These are phyloP conservation scores for Pachysandra terminalis DNA, from an alignment of 164 flowering plant genomes.

Conservation along the genomic window DNA sequence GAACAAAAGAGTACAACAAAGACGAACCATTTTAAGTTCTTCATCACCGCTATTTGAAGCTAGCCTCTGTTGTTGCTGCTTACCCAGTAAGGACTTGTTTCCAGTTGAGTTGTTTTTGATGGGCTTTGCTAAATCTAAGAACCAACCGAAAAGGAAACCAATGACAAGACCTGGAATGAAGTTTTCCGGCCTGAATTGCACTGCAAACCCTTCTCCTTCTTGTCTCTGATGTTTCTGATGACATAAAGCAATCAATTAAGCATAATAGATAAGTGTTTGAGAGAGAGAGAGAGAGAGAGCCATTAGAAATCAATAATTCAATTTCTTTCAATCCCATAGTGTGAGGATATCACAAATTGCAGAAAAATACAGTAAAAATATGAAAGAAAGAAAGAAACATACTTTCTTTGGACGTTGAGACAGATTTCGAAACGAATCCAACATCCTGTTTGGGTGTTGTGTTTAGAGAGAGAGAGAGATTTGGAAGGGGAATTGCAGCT, in stretches of 20 bases:
- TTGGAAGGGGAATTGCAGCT: neutral
- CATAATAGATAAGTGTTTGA: too few species aligned
- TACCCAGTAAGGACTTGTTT: constrained; percentile 17
- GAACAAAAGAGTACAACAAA: neutral
- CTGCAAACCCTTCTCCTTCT: constrained; percentile 42
- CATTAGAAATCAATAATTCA: too few species aligned
- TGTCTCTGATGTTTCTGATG: constrained; percentile 27
- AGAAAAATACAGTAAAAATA: neutral
- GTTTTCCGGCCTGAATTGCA: constrained; percentile 62
- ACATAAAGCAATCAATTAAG: constrained; percentile 11
- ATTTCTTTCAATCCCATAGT: too few species aligned
- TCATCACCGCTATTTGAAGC: constrained; percentile 32
- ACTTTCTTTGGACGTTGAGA: constrained; percentile 31
- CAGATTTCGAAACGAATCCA: constrained; percentile 17
- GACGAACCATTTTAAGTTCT: constrained; percentile 77
- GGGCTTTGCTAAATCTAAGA: constrained; percentile 57
- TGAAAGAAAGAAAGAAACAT: neutral
- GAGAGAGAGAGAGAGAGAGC: too few species aligned
- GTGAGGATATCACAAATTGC: neutral
- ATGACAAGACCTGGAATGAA: constrained; percentile 82
- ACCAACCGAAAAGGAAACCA: constrained; percentile 71
- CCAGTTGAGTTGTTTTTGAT: constrained; percentile 15
- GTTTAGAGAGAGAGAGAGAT: neutral
- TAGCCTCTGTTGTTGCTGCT: constrained; percentile 22
- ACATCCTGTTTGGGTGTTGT: constrained; percentile 13